A percentile compares a stretch with the other conserved stretches of the same genome.
Conservation (phyloP, 139 green algal species). For the Haematococcus lacustris region DNA sequence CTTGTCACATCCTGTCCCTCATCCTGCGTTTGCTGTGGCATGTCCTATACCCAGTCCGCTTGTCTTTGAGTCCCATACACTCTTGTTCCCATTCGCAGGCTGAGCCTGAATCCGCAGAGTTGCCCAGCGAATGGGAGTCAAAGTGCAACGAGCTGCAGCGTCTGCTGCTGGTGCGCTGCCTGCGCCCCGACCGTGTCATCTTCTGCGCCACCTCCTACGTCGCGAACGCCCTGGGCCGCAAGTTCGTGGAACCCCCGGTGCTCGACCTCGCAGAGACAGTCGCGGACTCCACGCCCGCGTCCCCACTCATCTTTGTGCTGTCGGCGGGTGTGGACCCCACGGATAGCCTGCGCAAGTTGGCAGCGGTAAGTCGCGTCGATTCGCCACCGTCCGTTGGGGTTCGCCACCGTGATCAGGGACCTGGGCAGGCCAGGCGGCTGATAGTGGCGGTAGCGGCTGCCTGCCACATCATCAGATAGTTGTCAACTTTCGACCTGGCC, state of each 20-base stretch:
- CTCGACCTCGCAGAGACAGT: slow-evolving; percentile 74
- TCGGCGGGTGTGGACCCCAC: slow-evolving; percentile 75
- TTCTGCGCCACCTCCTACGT: slow-evolving; percentile 69
- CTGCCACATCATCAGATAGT: too few relatives aligned
- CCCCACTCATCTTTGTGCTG: slow-evolving; percentile 80
- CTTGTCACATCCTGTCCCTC: too few relatives aligned
- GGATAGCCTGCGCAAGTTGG: slow-evolving; percentile 69
- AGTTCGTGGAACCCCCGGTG: slow-evolving; percentile 78
- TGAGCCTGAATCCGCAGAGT: slow-evolving; percentile 64
- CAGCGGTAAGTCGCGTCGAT: slow-evolving; percentile 27
- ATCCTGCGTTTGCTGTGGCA: too few relatives aligned
- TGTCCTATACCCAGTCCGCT: too few relatives aligned
- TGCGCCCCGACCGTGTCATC: slow-evolving; percentile 72
- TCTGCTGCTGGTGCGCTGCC: slow-evolving; percentile 56
- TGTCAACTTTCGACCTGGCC: neutral
- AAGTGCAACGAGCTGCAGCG: slow-evolving; percentile 79
- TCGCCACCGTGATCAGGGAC: too few relatives aligned
- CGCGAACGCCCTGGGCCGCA: slow-evolving; percentile 60
- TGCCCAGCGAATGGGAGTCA: slow-evolving; percentile 75
- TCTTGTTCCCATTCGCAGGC: too few relatives aligned
- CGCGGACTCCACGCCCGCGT: slow-evolving; percentile 46
- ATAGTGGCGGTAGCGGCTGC: neutral
- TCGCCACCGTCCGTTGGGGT: too few relatives aligned
- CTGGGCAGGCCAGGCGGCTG: slow-evolving; percentile 2
- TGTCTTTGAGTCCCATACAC: too few relatives aligned